Conservation (phyloP, 768 basidiomycete species). For the Austroboletus festivus region DNA sequence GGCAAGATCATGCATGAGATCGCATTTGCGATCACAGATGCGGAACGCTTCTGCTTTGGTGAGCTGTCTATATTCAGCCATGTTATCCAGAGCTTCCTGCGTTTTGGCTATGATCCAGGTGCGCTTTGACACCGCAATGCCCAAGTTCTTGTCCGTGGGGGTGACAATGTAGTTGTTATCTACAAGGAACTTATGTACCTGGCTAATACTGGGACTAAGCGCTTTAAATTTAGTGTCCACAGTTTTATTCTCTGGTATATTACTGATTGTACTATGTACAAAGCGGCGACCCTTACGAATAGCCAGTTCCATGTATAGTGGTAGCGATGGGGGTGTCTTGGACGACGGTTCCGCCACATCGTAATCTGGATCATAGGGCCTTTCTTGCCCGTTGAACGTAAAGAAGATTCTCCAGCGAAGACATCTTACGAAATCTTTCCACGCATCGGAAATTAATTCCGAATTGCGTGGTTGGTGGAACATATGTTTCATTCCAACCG, state of each 20-base stretch:
- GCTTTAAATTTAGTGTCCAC: no score
- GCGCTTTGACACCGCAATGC: conserved; percentile 4
- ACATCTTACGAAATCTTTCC: conserved; percentile 5
- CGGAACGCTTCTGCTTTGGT: not conserved
- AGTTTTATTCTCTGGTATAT: no score
- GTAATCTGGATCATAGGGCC: conserved; percentile 10
- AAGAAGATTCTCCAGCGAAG: conserved; percentile 6
- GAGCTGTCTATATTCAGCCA: not conserved
- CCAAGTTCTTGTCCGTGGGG: conserved; percentile 1
- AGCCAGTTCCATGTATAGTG: not conserved
- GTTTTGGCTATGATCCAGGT: not conserved
- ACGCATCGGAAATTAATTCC: not conserved
- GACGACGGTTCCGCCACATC: not conserved
- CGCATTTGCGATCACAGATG: not conserved
- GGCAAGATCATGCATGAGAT: not conserved
- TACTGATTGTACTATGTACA: not conserved
- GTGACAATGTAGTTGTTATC: conserved; percentile 1
- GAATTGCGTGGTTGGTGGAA: not conserved
- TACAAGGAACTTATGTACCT: not conserved
- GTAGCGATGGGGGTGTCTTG: not conserved
- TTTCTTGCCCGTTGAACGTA: not conserved
- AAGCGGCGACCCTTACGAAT: not conserved
- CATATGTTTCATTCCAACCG: conserved; percentile 2
- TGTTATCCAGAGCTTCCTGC: not conserved
- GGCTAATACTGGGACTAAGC: no score